phyloP scores from a whole-genome alignment of 1,284 basidiomycete genomes.

The Trichosporon faecale region DNA sequence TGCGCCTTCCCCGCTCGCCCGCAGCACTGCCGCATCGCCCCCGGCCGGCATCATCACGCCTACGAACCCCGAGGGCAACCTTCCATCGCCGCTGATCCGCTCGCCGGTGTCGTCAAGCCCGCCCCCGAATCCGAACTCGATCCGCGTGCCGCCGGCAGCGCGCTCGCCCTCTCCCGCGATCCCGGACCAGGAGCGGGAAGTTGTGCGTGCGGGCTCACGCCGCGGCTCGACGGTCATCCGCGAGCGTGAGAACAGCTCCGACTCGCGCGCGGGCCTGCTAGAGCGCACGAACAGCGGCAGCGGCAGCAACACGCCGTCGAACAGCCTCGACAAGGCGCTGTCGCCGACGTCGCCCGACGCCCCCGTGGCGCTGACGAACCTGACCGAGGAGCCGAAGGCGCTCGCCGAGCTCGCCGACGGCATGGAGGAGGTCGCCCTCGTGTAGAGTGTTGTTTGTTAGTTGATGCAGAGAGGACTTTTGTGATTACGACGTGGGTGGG shows the following conservation, averaged over 20 bases:
- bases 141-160: background rate
- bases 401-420: background rate
- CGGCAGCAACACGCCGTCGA: background rate
- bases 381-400: constrained; percentile 3
- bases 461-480: constrained; percentile 4
- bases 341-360: background rate
- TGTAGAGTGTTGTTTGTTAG: constrained; percentile 8
- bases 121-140: background rate
- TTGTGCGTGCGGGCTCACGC: background rate
- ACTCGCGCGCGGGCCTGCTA: background rate
- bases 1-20: constrained; percentile 35
- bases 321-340: constrained; percentile 5
- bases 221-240: background rate
- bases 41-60: background rate
- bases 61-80: background rate
- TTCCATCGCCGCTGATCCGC: constrained; percentile 2
- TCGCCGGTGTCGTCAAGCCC: background rate
- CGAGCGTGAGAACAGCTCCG: background rate
- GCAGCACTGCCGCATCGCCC: constrained; percentile 7
- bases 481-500: background rate
- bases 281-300: constrained; percentile 4
- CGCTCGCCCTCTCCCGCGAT: constrained; percentile 1
- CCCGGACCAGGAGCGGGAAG: background rate
- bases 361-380: background rate
- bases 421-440: constrained; percentile 8